These are phyloP conservation scores for Kandelia obovata DNA, from an alignment of 345 rosid species.

Conservation along the genomic window DNA sequence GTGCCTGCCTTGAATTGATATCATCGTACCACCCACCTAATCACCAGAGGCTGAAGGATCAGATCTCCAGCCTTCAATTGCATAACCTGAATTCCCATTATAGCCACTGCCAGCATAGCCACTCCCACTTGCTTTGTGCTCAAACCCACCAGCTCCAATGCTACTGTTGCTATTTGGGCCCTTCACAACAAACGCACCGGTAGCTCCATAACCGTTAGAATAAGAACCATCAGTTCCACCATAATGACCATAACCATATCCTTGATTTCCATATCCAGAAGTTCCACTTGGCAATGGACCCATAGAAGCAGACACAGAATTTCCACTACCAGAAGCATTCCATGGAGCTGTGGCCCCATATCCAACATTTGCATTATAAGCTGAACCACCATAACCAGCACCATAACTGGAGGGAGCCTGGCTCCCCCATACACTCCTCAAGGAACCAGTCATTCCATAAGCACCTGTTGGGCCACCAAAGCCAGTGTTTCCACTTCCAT, in stretches of 20 bases:
- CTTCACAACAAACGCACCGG: slow-evolving; percentile 24
- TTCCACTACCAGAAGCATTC: slow-evolving; percentile 21
- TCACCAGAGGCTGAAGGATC: slow-evolving; percentile 28
- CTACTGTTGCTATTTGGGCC: slow-evolving; percentile 10
- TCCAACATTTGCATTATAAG: slow-evolving; percentile 25
- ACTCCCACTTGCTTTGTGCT: slow-evolving; percentile 16
- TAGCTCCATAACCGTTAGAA: slow-evolving; percentile 28
- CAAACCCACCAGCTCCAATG: slow-evolving; percentile 20
- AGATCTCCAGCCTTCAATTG: slow-evolving; percentile 25
- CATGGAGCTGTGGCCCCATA: slow-evolving; percentile 24
- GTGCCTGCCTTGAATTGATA: slow-evolving; percentile 25
- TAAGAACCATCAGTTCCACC: slow-evolving; percentile 33
- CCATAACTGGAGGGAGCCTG: slow-evolving; percentile 32
- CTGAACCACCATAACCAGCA: slow-evolving; percentile 21
- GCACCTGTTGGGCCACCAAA: slow-evolving; percentile 33
- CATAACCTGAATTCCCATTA: slow-evolving; percentile 30
- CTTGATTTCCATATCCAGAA: slow-evolving; percentile 32
- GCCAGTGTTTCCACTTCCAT: slow-evolving; percentile 25
- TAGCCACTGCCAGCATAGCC: slow-evolving; percentile 21
- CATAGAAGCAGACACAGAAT: slow-evolving; percentile 18
- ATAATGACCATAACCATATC: slow-evolving; percentile 31
- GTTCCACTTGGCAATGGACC: slow-evolving; percentile 25
- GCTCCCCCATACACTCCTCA: slow-evolving; percentile 26
- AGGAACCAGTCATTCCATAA: slow-evolving; percentile 33
- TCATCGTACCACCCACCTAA: slow-evolving; percentile 26